Base-by-base conservation (phyloP, 768 basidiomycete species). In the Boletus tomentosulus region DNA sequence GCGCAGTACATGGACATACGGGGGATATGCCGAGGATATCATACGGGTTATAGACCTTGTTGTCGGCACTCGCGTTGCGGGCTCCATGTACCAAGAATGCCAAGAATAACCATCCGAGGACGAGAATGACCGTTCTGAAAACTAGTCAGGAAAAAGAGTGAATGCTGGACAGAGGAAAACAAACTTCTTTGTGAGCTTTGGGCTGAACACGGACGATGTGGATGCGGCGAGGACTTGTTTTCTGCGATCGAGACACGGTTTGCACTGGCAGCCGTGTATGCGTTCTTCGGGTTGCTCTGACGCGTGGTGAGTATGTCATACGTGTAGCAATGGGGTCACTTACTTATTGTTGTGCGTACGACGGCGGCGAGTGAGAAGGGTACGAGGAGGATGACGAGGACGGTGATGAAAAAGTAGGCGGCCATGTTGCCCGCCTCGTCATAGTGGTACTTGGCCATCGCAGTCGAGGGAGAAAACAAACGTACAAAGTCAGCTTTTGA, bases 31-130 rank as follows among this genome's bases (percentile, higher is more conserved):
- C 94, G 25, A 99, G 77, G 62, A 98, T 96, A 60, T 93, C 87
- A 62, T 95, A 99, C 1, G 97, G 97, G 68, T 98, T 82, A 69
- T 98, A 99, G 12, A 95, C 67, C 61, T 82, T 85, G 73, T 74
- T 80, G 57, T 89, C 83, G 50, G 78, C 59, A 59, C 81, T 76
- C 54, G 80, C 73, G 27, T 62, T 53, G 8, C 81, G 76, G 34
- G 83, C 85, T 64, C 79, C 78, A 73, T 87, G 86, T n/a, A 75
- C 79, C 31, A 94, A 68, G 60, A 82, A 81, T 8, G 74, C 84
- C 53, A 94, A 82, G 2, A 82, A 50, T 9, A 76, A 71, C 95
- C 95, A 98, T 51, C 92, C 93, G 31, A 77, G 66, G 16, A 82
- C 57, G 13, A 92, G 72, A 47, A 89, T 67, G 9, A 83, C 62